Evolutionary conservation across 164 flowering plant species (phyloP).

Genomic region (Vitis cinerea): DNA sequence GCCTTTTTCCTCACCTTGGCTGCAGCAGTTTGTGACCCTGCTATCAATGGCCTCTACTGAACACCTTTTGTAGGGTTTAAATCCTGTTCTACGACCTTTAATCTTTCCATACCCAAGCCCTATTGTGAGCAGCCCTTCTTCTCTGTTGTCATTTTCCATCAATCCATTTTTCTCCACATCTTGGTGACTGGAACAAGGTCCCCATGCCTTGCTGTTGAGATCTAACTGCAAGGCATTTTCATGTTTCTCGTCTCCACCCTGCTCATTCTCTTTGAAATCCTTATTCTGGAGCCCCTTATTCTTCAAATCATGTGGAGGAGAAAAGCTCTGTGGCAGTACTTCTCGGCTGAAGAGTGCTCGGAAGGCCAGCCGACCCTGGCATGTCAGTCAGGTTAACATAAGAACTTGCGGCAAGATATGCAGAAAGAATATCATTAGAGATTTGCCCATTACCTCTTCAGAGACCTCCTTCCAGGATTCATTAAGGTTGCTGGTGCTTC

Average conservation of each 20-base stretch:
- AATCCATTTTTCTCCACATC: constrained; percentile 19
- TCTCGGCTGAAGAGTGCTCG: constrained; percentile 79
- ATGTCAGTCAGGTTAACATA: constrained; percentile 6
- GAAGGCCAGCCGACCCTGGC: constrained; percentile 92
- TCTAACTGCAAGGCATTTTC: constrained; percentile 29
- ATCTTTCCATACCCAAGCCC: constrained; percentile 55
- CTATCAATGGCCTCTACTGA: constrained; percentile 72
- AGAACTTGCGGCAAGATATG: constrained; percentile 9
- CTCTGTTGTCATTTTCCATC: constrained; percentile 11
- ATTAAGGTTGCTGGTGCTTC: constrained; percentile 38
- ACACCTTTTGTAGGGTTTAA: constrained; percentile 96
- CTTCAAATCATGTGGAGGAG: constrained; percentile 47
- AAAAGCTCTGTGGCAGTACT: constrained; percentile 88
- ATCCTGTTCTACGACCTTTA: constrained; percentile 65
- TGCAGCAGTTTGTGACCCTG: constrained; percentile 26
- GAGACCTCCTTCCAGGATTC: constrained; percentile 97
- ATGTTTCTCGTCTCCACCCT: constrained; percentile 21
- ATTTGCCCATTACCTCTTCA: constrained; percentile 57
- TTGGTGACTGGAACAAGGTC: constrained; percentile 21
- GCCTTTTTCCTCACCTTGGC: constrained; percentile 58
- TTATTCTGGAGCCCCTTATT: constrained; percentile 25
- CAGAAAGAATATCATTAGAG: neutral
- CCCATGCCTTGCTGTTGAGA: constrained; percentile 41
- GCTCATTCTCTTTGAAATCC: constrained; percentile 21
- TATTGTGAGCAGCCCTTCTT: constrained; percentile 31